Conservation (phyloP, 768 basidiomycete genomes). For the Mycena olivaceomarginata region DNA sequence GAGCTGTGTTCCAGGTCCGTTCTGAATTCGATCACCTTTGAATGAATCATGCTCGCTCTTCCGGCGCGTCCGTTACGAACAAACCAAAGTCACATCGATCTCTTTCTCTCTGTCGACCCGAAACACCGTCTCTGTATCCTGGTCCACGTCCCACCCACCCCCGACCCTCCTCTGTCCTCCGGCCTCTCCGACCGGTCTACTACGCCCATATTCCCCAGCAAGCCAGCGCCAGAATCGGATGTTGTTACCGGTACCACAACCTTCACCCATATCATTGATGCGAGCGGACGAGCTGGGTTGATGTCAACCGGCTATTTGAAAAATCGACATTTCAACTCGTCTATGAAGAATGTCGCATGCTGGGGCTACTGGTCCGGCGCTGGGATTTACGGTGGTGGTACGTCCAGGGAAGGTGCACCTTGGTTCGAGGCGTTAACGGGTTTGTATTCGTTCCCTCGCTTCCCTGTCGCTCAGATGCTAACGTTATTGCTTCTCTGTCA, state of each 20-base stretch:
- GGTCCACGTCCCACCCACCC: conserved; percentile 69
- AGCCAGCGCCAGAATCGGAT: conserved; percentile 27
- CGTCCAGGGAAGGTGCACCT: conserved; percentile 72
- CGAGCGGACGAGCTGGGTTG: conserved; percentile 83
- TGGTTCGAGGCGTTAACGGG: conserved; percentile 86
- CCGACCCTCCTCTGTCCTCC: conserved; percentile 63
- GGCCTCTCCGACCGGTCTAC: conserved; percentile 59
- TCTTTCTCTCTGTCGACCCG: conserved; percentile 64
- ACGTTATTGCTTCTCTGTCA: conserved; percentile 16
- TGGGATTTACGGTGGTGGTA: conserved; percentile 70
- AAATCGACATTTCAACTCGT: conserved; percentile 81
- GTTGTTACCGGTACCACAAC: conserved; percentile 68
- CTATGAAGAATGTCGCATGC: conserved; percentile 83
- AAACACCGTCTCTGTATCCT: conserved; percentile 68
- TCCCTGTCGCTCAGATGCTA: background rate
- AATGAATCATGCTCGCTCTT: conserved; percentile 72
- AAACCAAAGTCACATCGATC: conserved; percentile 70
- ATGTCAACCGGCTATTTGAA: conserved; percentile 83
- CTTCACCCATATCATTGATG: conserved; percentile 84
- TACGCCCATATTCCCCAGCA: conserved; percentile 36
- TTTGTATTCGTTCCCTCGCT: conserved; percentile 48
- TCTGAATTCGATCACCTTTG: conserved; percentile 79
- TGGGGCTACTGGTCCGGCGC: conserved; percentile 86
- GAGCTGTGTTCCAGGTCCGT: conserved; percentile 61
- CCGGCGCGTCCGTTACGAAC: conserved; percentile 74